phyloP scores from a whole-genome alignment of 345 rosid genomes.

The Eucalyptus virginea region DNA sequence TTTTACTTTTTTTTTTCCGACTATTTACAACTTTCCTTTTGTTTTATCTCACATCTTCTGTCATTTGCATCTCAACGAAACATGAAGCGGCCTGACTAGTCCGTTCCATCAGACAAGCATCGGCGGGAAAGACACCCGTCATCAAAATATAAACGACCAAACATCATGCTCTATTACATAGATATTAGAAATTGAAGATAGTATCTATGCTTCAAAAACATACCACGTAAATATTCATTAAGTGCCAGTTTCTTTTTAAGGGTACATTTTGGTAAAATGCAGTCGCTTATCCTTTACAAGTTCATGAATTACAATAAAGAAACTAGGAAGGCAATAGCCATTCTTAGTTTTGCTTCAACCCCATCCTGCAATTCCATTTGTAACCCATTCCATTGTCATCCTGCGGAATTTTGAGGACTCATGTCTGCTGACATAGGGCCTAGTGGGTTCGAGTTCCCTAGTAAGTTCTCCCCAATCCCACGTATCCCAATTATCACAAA shows the following conservation, averaged over 20 bases:
- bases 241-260: neutral
- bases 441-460: neutral
- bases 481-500: neutral
- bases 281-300: neutral
- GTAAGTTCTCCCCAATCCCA: neutral
- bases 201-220: neutral
- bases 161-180: neutral
- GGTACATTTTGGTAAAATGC: neutral
- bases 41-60: neutral
- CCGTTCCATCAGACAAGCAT: neutral
- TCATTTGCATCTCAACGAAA: neutral
- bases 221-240: neutral
- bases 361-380: neutral
- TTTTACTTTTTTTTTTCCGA: neutral
- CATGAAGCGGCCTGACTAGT: neutral
- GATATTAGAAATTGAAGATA: neutral
- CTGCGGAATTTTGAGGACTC: neutral
- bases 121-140: neutral
- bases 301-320: neutral
- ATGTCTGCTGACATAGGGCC: neutral
- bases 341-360: neutral
- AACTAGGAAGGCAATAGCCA: neutral
- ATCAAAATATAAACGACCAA: neutral
- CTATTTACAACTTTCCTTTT: neutral
- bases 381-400: neutral